Conservation (phyloP, 2,329 filamentous ascomycete genomes). For the Pyrenophora seminiperda region DNA sequence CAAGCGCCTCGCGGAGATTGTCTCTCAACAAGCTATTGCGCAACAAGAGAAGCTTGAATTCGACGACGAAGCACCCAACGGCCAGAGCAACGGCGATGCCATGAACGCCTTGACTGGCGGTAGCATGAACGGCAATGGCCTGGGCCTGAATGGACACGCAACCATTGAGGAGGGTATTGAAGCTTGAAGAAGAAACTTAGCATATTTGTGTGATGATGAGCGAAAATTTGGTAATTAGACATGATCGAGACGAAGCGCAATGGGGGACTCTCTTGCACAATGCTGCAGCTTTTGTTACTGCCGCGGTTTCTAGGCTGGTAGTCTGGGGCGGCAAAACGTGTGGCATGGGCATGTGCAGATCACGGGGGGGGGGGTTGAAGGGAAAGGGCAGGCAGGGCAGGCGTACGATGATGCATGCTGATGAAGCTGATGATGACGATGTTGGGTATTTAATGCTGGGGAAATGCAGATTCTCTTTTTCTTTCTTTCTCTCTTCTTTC, state of each 20-base stretch:
- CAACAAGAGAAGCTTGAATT: conserved; percentile 85
- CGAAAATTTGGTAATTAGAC: conserved; percentile 18
- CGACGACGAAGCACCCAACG: conserved; percentile 25
- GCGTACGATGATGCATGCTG: too few relatives aligned
- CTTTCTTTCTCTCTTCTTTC: neutral
- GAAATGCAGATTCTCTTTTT: conserved; percentile 6
- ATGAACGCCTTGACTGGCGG: conserved; percentile 23
- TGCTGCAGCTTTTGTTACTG: conserved; percentile 3
- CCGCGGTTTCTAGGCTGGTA: conserved; percentile 11
- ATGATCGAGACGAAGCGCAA: conserved; percentile 12
- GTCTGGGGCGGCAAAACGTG: conserved; percentile 1
- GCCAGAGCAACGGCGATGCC: conserved; percentile 27
- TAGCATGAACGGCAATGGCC: conserved; percentile 20
- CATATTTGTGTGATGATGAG: conserved; percentile 17
- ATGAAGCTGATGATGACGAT: neutral
- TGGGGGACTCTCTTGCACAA: conserved; percentile 2
- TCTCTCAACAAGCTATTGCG: conserved; percentile 92
- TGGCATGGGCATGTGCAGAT: neutral
- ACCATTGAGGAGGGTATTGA: conserved; percentile 29
- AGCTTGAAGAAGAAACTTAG: conserved; percentile 21
- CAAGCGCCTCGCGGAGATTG: conserved; percentile 97
- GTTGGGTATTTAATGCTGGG: conserved; percentile 17
- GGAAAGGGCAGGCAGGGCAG: too few relatives aligned
- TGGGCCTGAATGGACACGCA: conserved; percentile 23
- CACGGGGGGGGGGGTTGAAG: neutral